phyloP scores from a whole-genome alignment of 495 filamentous ascomycete genomes.

The Talaromyces thailandensis region DNA sequence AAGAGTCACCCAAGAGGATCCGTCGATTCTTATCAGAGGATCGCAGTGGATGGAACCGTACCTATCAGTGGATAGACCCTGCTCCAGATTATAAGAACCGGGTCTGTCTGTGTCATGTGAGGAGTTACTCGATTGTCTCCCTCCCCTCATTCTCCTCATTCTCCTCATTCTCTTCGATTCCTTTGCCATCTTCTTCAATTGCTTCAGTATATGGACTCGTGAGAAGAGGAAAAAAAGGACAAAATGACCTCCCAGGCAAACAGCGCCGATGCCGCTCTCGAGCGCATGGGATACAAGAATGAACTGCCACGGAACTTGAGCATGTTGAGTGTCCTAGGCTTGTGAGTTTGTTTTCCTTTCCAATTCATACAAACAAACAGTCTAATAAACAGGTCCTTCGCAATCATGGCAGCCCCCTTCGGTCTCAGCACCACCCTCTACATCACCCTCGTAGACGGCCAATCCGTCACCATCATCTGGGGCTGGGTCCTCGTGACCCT shows the following conservation, averaged over 20 bases:
- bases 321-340: slow-evolving; percentile 56
- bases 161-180: neutral
- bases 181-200: neutral
- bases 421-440: slow-evolving; percentile 63
- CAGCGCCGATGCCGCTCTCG: slow-evolving; percentile 45
- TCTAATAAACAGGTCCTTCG: slow-evolving; percentile 29
- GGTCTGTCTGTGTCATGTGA: neutral
- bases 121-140: neutral
- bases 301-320: slow-evolving; percentile 52
- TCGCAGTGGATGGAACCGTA: neutral
- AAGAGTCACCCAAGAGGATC: no score
- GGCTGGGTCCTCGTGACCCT: slow-evolving; percentile 61
- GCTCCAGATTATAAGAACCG: neutral
- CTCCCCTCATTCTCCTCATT: neutral
- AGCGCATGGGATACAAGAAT: slow-evolving; percentile 54
- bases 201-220: neutral
- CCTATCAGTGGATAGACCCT: neutral
- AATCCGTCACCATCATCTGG: slow-evolving; percentile 60
- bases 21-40: no score
- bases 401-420: slow-evolving; percentile 55
- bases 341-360: slow-evolving; percentile 30
- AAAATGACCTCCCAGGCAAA: neutral
- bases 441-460: slow-evolving; percentile 57
- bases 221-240: neutral
- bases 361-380: slow-evolving; percentile 1